These are phyloP conservation scores for Cladosporium sp. DNA, from an alignment of 2,329 filamentous ascomycete genomes.

Conservation along the genomic window DNA sequence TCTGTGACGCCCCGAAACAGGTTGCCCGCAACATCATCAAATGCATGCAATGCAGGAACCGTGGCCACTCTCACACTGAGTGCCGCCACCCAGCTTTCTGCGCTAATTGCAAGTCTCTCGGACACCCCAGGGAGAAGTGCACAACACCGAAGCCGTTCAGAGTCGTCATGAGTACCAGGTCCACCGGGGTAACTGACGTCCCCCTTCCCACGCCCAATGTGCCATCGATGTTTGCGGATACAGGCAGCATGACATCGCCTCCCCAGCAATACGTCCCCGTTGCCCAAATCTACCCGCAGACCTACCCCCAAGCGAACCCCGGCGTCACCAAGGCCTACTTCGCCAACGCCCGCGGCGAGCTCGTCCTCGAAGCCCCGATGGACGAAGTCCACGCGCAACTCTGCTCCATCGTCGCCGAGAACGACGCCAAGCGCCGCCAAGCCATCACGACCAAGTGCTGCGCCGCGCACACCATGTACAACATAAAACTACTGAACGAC, in stretches of 20 bases:
- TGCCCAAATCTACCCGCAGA: neutral
- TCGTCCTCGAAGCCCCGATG: neutral
- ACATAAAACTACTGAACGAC: neutral
- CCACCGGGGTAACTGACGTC: neutral
- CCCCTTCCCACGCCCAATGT: neutral
- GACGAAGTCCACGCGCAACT: neutral
- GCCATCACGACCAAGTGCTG: constrained; percentile 2
- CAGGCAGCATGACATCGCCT: neutral
- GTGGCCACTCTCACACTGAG: neutral
- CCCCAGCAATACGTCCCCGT: neutral
- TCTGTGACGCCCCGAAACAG: neutral
- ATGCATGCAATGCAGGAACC: neutral
- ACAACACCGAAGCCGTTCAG: neutral
- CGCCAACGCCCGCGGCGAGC: neutral
- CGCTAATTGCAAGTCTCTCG: neutral
- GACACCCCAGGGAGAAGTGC: neutral
- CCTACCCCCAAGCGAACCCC: neutral
- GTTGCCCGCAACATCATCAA: neutral
- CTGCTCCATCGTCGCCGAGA: neutral
- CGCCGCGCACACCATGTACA: neutral
- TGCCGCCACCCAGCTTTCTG: constrained; percentile 11
- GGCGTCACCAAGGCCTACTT: neutral
- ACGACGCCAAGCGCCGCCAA: neutral
- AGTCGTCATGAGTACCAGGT: neutral
- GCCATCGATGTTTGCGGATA: neutral